phyloP scores from a whole-genome alignment of 2,329 filamentous ascomycete genomes.

The Didymella segeticola region DNA sequence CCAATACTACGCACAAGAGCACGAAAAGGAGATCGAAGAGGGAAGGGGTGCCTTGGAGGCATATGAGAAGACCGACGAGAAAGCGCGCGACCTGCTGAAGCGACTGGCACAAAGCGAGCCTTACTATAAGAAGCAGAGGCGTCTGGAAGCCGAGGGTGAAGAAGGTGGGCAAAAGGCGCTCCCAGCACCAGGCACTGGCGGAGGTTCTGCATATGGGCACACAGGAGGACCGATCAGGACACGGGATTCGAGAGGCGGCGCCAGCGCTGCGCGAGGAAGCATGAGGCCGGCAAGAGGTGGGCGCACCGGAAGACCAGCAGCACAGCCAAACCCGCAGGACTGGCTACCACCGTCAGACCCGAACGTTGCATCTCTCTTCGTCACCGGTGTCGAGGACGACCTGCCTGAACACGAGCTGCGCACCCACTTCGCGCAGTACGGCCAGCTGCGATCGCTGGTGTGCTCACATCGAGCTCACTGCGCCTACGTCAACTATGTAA shows the following conservation, averaged over 20 bases:
- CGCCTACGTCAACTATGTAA: conserved; percentile 94
- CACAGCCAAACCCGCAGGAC: conserved; percentile 83
- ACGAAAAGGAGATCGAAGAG: conserved; percentile 94
- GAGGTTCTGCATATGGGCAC: conserved; percentile 44
- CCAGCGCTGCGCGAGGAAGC: conserved; percentile 41
- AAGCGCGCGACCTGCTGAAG: conserved; percentile 85
- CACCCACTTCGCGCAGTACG: conserved; percentile 86
- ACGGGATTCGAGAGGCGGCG: conserved; percentile 58
- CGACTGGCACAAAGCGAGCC: conserved; percentile 90
- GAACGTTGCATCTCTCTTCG: conserved; percentile 90
- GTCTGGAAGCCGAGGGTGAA: conserved; percentile 66
- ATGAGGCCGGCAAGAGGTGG: conserved; percentile 52
- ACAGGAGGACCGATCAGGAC: conserved; percentile 79
- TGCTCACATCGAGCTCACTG: conserved; percentile 98
- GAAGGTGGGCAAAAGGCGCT: conserved; percentile 52
- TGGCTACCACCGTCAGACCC: conserved; percentile 82
- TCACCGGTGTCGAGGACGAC: conserved; percentile 95
- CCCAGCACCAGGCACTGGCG: conserved; percentile 47
- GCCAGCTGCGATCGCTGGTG: conserved; percentile 88
- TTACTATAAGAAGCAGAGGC: conserved; percentile 87
- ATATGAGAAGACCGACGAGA: conserved; percentile 97
- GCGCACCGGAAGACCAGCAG: conserved; percentile 64
- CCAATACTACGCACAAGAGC: conserved; percentile 97
- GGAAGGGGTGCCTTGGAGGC: conserved; percentile 81
- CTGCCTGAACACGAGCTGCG: conserved; percentile 90